phyloP scores from a whole-genome alignment of 2,329 filamentous ascomycete genomes.

The Exophiala viscosa region DNA sequence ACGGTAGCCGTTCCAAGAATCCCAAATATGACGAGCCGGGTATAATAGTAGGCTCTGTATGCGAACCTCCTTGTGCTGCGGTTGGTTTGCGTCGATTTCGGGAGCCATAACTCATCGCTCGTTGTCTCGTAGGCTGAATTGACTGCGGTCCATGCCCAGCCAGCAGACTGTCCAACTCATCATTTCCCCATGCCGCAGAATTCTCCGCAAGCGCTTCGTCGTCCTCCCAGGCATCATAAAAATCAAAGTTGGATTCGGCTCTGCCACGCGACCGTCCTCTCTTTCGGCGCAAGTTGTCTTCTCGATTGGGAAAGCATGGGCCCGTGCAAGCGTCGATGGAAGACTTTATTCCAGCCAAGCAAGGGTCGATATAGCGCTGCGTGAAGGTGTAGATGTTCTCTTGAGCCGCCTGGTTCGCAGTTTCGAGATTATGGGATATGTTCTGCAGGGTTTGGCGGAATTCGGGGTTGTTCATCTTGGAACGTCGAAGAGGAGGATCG shows the following conservation, averaged over 20 bases:
- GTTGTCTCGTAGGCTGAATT: slow-evolving; percentile 65
- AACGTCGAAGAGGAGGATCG: neutral
- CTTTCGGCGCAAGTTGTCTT: slow-evolving; percentile 69
- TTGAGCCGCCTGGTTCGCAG: slow-evolving; percentile 86
- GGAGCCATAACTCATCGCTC: slow-evolving; percentile 87
- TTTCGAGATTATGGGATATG: slow-evolving; percentile 83
- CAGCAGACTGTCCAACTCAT: slow-evolving; percentile 80
- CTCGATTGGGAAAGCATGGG: slow-evolving; percentile 62
- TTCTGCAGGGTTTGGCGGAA: slow-evolving; percentile 92
- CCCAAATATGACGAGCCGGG: slow-evolving; percentile 80
- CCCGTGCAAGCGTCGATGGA: slow-evolving; percentile 68
- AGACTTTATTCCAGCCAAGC: slow-evolving; percentile 63
- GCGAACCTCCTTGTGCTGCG: slow-evolving; percentile 54
- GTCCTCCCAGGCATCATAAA: slow-evolving; percentile 94
- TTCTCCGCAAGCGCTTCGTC: slow-evolving; percentile 50
- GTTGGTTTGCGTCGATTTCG: slow-evolving; percentile 48
- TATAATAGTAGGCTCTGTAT: slow-evolving; percentile 77
- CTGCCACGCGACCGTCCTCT: slow-evolving; percentile 59
- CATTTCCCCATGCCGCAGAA: slow-evolving; percentile 70
- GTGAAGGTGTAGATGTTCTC: slow-evolving; percentile 85
- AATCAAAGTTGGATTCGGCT: slow-evolving; percentile 87
- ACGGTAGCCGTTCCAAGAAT: slow-evolving; percentile 78
- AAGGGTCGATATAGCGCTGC: slow-evolving; percentile 79
- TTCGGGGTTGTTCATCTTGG: slow-evolving; percentile 30
- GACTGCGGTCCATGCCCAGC: slow-evolving; percentile 55